Base-by-base conservation (phyloP, 2,329 filamentous ascomycete genomes). In the Aspergillus carbonarius region DNA sequence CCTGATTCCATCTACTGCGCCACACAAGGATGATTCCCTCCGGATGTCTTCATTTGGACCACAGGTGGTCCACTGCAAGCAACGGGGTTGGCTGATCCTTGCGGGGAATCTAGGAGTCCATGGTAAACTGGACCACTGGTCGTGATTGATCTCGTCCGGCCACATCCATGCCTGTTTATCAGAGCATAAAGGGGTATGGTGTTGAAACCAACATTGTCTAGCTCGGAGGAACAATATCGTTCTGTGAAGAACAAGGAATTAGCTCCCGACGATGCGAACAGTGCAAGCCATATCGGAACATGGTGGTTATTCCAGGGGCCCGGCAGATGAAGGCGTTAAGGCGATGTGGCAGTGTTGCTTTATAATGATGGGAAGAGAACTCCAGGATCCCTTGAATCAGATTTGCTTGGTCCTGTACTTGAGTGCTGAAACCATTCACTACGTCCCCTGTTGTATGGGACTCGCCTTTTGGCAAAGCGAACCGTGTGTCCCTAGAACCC, bases 201-300 rank as follows among this genome's bases (percentile, higher is more conserved):
- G 27, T 48, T 44, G 42, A 54, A 39, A 23, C 27, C 56, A 37
- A 55, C 57, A 61, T 49, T 50, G 46, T 37, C 54, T 64, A 60
- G 60, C 20, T 51, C 52, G 44, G 37, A 27, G 55, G 48, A 51
- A 49, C 39, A 59, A 55, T 54, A 58, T 54, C 48, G 32, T 49
- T 35, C 34, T 55, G 48, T 51, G 40, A 52, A 44, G 56, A 54
- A 58, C 18, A 58, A 61, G 57, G 47, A 39, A 54, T 52, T 30
- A 51, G 32, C 40, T 35, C n/a, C 47, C 37, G 49, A 50, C 58
- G 44, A 30, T 54, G 47, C 39, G 52, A 32, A 55, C 27, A 55
- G 30, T 40, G 13, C 44, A 44, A 55, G 54, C 39, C 53, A 55
- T 61, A 53, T 60, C 59, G 52, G 52, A 58, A 55, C 30, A 49